phyloP scores from a whole-genome alignment of 2,329 filamentous ascomycete genomes.

The Xylariomycetidae sp. region DNA sequence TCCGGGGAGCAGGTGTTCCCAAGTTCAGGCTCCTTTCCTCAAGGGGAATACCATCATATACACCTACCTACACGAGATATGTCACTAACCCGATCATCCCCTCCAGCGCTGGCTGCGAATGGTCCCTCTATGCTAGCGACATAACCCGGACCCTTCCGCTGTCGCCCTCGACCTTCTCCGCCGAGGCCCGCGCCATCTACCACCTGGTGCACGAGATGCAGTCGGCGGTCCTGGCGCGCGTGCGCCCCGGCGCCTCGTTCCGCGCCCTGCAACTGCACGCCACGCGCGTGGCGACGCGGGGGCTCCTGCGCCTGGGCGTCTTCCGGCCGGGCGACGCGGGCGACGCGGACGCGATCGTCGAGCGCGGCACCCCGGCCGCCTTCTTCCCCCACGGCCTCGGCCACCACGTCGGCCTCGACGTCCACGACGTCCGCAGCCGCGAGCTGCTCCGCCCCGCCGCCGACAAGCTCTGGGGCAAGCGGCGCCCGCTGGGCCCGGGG shows the following conservation, averaged over 20 bases:
- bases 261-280: slow-evolving; percentile 68
- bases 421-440: slow-evolving; percentile 44
- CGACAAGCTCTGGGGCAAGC: slow-evolving; percentile 26
- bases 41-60: too few species aligned
- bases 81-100: too few species aligned
- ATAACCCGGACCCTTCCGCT: slow-evolving; percentile 85
- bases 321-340: slow-evolving; percentile 63
- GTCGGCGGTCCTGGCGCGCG: slow-evolving; percentile 59
- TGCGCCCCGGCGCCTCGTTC: slow-evolving; percentile 65
- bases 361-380: slow-evolving; percentile 47
- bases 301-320: slow-evolving; percentile 66
- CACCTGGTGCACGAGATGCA: slow-evolving; percentile 78
- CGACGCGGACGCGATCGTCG: slow-evolving; percentile 45
- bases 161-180: slow-evolving; percentile 46
- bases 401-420: slow-evolving; percentile 60
- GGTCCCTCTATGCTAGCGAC: slow-evolving; percentile 78
- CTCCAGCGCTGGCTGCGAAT: slow-evolving; percentile 84
- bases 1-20: too few species aligned
- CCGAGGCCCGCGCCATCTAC: slow-evolving; percentile 68
- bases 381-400: slow-evolving; percentile 64
- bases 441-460: slow-evolving; percentile 23
- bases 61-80: too few species aligned
- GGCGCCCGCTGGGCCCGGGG: slow-evolving; percentile 24
- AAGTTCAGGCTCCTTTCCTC: too few species aligned
- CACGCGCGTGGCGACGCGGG: slow-evolving; percentile 63